Evolutionary conservation across 257 asterid genomes (phyloP), one percentile per base, ranked within the genome.

Genomic region (Solanum rostratum): DNA sequence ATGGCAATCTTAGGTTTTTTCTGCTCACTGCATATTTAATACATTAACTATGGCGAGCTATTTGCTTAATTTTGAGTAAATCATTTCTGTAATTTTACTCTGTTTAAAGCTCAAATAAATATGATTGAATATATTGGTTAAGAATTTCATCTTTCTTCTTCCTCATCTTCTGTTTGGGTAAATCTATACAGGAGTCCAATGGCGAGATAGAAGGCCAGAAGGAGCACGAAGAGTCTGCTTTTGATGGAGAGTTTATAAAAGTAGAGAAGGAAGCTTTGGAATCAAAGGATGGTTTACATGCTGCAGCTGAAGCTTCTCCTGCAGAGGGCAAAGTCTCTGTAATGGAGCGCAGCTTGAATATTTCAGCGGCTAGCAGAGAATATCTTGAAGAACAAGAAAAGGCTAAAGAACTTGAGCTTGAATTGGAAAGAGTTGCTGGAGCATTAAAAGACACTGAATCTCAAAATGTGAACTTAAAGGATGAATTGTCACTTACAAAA

Each of bases 181-280:
- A n/a, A 6, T 43, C 50, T 49, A 24, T 62, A 24, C 74, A 87
- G 88, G 83, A 20, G 49, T 50, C 82, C 45, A 68, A 65, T 22
- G 70, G 60, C 74, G 89, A 85, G 86, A 84, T 70, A 41, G 93
- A 85, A 86, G 91, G 45, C 30, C 89, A 88, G 87, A 93, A 91
- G 73, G 93, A 92, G 27, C 95, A 91, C 19, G 93, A 93, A n/a
- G 98, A 93, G 60, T 80, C 90, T 15, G 71, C 81, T 62, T 84
- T 92, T 22, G 98, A 96, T 43, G 97, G 97, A 12, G 99, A 92
- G 79, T 93, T 96, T 90, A 91, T 96, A 2, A 96, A 95, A 90
- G 97, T 96, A 37, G 98, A 95, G 89, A 96, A 89, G 85, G 97
- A 94, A 84, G 62, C 91, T 1, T n/a, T 88, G 22, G 92, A 86